Evolutionary conservation across 805 yeast genomes (phyloP).

Genomic region (Saccharomycopsis sp.): DNA sequence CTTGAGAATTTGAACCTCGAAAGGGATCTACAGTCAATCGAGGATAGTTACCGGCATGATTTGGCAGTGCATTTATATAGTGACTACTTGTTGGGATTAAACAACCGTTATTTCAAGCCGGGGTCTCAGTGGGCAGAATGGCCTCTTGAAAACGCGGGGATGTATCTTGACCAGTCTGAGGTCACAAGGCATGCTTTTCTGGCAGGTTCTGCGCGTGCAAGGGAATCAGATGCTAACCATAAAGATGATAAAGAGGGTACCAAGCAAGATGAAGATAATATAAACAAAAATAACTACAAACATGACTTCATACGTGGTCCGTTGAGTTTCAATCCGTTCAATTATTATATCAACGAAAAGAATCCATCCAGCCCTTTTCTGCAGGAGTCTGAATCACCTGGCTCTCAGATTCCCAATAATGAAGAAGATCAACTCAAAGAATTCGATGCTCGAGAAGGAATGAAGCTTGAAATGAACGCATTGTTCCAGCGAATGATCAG

Average conservation of each 20-base stretch:
- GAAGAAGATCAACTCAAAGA: slow-evolving; percentile 14
- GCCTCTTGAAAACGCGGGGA: slow-evolving; percentile 41
- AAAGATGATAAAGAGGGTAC: background rate
- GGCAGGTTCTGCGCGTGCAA: slow-evolving; percentile 4
- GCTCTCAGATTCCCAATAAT: background rate
- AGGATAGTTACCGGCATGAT: slow-evolving; percentile 46
- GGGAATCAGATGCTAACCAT: background rate
- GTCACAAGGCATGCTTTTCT: slow-evolving; percentile 28
- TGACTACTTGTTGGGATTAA: slow-evolving; percentile 38
- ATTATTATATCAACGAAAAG: slow-evolving; percentile 24
- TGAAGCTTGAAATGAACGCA: slow-evolving; percentile 7
- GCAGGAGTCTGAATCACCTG: slow-evolving; percentile 6
- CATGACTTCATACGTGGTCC: background rate
- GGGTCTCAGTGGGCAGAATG: slow-evolving; percentile 45
- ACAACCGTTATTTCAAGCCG: slow-evolving; percentile 32
- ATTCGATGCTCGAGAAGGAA: slow-evolving; percentile 17
- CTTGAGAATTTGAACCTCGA: slow-evolving; percentile 22
- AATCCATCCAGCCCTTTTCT: slow-evolving; percentile 16
- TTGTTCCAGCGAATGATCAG: slow-evolving; percentile 4
- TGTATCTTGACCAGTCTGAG: slow-evolving; percentile 33
- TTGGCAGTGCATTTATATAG: slow-evolving; percentile 62
- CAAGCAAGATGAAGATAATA: slow-evolving; percentile 4
- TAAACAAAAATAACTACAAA: background rate
- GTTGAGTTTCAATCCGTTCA: slow-evolving; percentile 21
- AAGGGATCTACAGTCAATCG: slow-evolving; percentile 24